A percentile compares a stretch with the other conserved stretches of the same genome.
These are phyloP conservation scores for Candida tammaniensis DNA, from an alignment of 805 yeast species.

Conservation along the genomic window DNA sequence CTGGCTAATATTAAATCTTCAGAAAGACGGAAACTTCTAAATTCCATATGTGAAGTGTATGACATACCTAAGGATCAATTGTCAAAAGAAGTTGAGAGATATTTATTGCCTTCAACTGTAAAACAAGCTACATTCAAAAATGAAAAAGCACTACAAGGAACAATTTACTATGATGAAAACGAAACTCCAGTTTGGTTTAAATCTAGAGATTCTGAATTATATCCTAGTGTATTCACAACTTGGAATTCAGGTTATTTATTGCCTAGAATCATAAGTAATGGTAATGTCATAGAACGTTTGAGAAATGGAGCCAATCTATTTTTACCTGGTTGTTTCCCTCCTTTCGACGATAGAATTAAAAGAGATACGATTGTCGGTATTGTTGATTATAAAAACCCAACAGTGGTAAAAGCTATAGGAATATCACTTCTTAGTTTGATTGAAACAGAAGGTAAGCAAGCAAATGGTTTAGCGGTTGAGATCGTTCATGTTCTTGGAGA, in stretches of 20 bases:
- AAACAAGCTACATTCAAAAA: slow-evolving; percentile 65
- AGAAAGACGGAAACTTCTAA: slow-evolving; percentile 60
- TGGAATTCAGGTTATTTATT: slow-evolving; percentile 68
- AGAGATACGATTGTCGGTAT: slow-evolving; percentile 70
- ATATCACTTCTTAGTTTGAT: slow-evolving; percentile 49
- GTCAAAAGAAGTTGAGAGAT: slow-evolving; percentile 38
- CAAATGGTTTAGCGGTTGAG: slow-evolving; percentile 75
- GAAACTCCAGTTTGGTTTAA: slow-evolving; percentile 75
- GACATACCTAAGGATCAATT: slow-evolving; percentile 37
- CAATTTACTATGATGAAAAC: slow-evolving; percentile 60
- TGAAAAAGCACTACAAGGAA: slow-evolving; percentile 51
- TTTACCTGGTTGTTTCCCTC: slow-evolving; percentile 68
- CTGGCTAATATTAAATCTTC: slow-evolving; percentile 78
- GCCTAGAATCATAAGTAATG: slow-evolving; percentile 71
- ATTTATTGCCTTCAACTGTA: slow-evolving; percentile 49
- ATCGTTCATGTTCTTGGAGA: slow-evolving; percentile 70
- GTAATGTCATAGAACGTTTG: slow-evolving; percentile 67
- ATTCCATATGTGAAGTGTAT: slow-evolving; percentile 41
- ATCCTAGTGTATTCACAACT: slow-evolving; percentile 72
- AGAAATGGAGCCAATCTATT: slow-evolving; percentile 77
- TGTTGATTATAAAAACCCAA: slow-evolving; percentile 57
- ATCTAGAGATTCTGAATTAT: slow-evolving; percentile 47
- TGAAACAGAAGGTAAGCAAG: slow-evolving; percentile 51
- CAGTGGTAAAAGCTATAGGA: slow-evolving; percentile 73
- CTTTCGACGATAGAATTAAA: slow-evolving; percentile 48